Base-by-base conservation (phyloP, 176 grass and related monocot species). In the Otatea glauca region DNA sequence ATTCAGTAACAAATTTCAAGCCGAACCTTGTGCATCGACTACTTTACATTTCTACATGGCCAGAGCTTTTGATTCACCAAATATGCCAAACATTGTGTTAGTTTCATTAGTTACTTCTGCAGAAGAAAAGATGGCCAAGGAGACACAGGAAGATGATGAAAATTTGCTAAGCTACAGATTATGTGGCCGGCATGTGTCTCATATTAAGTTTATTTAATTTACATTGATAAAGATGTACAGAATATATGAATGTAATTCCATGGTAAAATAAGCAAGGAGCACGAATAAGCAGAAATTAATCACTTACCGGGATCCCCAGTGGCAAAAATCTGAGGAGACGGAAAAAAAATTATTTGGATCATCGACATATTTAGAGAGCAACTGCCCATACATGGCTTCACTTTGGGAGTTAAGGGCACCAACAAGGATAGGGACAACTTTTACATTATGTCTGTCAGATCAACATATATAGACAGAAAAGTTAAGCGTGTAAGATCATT, bases 331-430 rank as follows among this genome's bases (percentile, higher is more conserved):
- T 24, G 96, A 96, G 12, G 96, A 99, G 27, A 99, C 78, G 62
- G 89, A 96, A 83, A 98, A 98, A 58, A 99, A 99, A 61, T 99
- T 99, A 70, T 78, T 88, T 23, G 96, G 93, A 81, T 99, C 91
- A 34, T 99, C 93, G 17, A 99, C 79, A 80, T 99, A 96, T 74
- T 94, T 92, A 58, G 91, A 83, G 47, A 99, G 96, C 74, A 99
- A 83, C 47, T 80, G 68, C 42, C 96, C 96, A 81, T 91, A 99
- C 83, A 96, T 91, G 65, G 86, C 89, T 92, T 99, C 96, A 86
- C 38, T 91, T 60, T 92, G 88, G 59, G 91, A 92, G 75, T 79
- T 96, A 74, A 99, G 84, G 41, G 93, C 87, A 81, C 96, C 96
- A 25, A 96, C 91, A 85, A 99, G 88, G 81, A 99, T 94, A 65